Base-by-base conservation (phyloP, 192 early-diverging fungal genomes). In the Phlyctochytrium planicorne region DNA sequence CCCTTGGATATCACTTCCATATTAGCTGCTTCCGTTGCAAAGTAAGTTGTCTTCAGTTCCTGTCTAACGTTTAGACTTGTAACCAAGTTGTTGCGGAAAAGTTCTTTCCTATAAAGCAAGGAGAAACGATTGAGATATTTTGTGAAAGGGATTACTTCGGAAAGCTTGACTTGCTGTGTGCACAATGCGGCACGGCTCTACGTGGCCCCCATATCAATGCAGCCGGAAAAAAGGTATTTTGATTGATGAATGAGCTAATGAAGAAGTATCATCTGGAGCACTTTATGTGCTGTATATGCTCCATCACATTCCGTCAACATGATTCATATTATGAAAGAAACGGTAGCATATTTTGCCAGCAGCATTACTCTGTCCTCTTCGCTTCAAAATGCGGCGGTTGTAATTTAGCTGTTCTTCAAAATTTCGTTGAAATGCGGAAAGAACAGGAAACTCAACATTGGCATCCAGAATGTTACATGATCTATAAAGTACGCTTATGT, bases 381-480 rank as follows among this genome's bases (percentile, higher is more conserved):
- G 93, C 96, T 3, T 87, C 89, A 59, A 91, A 91, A 67, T 99
- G 97, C 77, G 91, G 93, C n/a, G 95, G 97, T 17, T 99, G 97
- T 74, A 81, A 92, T 67, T 94, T 90, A 56, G 91, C 94, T 23
- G 96, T 99, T 63, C 78, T 99, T 70, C 93, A 95, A 77, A 94
- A 94, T 71, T 99, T 94, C 85, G 86, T 99, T 50, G 94, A 99
- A 75, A 93, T 96, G 70, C 91, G 84, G 65, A 81, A 84, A 53
- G 75, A 86, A 40, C 80, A 74, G 33, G 60, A 80, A 23, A 80
- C 85, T 31, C 93, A 96, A 71, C 93, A 95, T 72, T 99, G 97
- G 97, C 97, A 99, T 75, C 95, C 96, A 3, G 93, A 96, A 72
- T 99, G 97, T 76, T 99, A 99, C 79, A 98, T 98, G 97, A 97